Evolutionary conservation across 257 asterid genomes (phyloP), one percentile per base, ranked within the genome.

Genomic region (Verbena officinalis): DNA sequence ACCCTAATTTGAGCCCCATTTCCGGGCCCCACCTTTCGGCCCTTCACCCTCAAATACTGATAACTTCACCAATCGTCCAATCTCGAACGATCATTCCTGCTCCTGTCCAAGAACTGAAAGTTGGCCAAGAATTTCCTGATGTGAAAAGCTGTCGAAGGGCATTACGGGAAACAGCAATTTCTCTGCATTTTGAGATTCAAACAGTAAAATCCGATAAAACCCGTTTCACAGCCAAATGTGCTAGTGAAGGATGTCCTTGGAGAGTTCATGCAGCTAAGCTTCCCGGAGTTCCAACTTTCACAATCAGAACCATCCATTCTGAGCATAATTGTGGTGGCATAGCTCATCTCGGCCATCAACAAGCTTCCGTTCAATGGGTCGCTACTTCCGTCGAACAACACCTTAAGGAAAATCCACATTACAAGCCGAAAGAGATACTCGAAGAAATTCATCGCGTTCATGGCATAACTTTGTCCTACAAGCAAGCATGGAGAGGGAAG

Each of bases 401-500:
- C 3, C 86, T 87, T 4, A 65, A 70, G 68, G 92, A 87, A 62
- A 85, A 87, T 58, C 93, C 95, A 4, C 77, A 84, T 20, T 78
- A 51, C 81, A 81, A 85, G 74, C 89, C 93, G 2, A 88, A 85
- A 65, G 96, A 86, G 64, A 82, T 84, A 63, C 71, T 89, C 34
- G 87, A 89, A 78, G 90, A 89, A 67, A 89, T 86, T 67, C 94
- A 89, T 54, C 79, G 80, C 5, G 77, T 51, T 43, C 93, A 86
- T 70, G 95, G 92, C 49, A 83, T 85, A 42, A 78, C 93, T 52
- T 70, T 88, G 55, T 85, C 91, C 0, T 89, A 78, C 79, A 89
- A 89, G 73, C 95, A 86, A 80, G 93, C 88, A 4, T 84, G 91
- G 93, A 76, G 94, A 67, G 95, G 87, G 60, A 86, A 83, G 81